These are phyloP conservation scores for Ophiocordyceps camponoti-saundersi DNA, from an alignment of 2,329 filamentous ascomycete genomes.

Conservation along the genomic window DNA sequence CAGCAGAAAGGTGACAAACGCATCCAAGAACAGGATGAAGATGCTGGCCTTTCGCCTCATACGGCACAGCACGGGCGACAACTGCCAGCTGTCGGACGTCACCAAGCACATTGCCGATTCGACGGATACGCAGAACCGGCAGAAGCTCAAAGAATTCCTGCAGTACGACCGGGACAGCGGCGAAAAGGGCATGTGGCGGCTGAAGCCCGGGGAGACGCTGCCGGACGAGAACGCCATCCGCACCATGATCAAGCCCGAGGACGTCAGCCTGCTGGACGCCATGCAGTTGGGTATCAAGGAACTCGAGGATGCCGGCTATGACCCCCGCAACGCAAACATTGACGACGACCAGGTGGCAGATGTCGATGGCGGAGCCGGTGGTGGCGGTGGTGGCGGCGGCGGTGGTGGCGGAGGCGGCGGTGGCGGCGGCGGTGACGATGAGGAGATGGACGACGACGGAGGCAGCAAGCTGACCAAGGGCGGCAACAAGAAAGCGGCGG, in stretches of 20 bases:
- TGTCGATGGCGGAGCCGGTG: conserved; percentile 44
- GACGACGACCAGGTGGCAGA: conserved; percentile 33
- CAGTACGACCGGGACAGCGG: conserved; percentile 62
- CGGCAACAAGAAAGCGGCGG: conserved; percentile 21
- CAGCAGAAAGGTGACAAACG: conserved; percentile 86
- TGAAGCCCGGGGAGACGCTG: conserved; percentile 53
- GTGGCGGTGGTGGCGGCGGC: conserved; percentile 26
- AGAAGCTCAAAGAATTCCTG: conserved; percentile 94
- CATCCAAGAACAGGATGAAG: conserved; percentile 91
- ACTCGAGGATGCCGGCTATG: conserved; percentile 79
- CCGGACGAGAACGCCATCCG: conserved; percentile 71
- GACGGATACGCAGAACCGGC: conserved; percentile 86
- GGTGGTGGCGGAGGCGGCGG: conserved; percentile 8
- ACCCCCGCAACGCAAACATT: conserved; percentile 39
- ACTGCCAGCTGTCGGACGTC: conserved; percentile 64
- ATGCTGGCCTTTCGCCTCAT: conserved; percentile 90
- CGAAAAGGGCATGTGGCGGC: conserved; percentile 65
- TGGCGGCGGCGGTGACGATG: conserved; percentile 33
- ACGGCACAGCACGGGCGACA: conserved; percentile 51
- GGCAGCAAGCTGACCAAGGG: conserved; percentile 18
- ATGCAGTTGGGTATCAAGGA: conserved; percentile 94
- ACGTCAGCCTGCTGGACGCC: conserved; percentile 83
- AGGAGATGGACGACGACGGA: conserved; percentile 24
- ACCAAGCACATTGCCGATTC: conserved; percentile 86
- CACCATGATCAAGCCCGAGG: conserved; percentile 83